These are phyloP conservation scores for Alternaria tenuissima DNA, from an alignment of 2,329 filamentous ascomycete genomes.

Conservation along the genomic window DNA sequence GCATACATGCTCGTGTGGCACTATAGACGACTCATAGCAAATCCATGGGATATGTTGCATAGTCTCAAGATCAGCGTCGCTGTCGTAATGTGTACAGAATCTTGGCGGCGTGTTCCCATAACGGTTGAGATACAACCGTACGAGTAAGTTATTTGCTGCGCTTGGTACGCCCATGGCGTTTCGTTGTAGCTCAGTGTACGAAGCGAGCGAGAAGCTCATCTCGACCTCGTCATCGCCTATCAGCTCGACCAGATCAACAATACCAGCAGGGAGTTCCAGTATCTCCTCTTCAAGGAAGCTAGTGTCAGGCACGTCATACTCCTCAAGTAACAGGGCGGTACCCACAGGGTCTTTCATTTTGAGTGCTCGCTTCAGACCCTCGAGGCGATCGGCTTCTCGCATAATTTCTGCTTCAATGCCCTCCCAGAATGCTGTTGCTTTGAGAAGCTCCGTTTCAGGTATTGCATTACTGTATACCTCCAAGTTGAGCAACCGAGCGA, in stretches of 20 bases:
- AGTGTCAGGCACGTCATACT: conserved; percentile 34
- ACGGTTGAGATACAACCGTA: conserved; percentile 33
- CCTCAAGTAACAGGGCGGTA: conserved; percentile 32
- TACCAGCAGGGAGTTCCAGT: conserved; percentile 26
- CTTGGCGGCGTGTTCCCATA: conserved; percentile 15
- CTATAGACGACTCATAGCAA: conserved; percentile 16
- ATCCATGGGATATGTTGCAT: conserved; percentile 31
- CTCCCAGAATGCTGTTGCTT: conserved; percentile 32
- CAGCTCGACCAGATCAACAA: conserved; percentile 38
- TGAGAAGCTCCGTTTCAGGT: conserved; percentile 22
- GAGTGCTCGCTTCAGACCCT: conserved; percentile 31
- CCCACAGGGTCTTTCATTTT: conserved; percentile 38
- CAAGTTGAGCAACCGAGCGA: conserved; percentile 34
- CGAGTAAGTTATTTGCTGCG: conserved; percentile 30
- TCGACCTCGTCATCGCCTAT: conserved; percentile 36
- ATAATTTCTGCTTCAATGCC: conserved; percentile 31
- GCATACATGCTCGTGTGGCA: conserved; percentile 32
- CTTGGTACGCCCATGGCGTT: conserved; percentile 34
- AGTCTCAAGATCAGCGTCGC: conserved; percentile 23
- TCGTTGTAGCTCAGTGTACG: conserved; percentile 35
- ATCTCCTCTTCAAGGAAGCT: conserved; percentile 42
- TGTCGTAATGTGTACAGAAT: conserved; percentile 44
- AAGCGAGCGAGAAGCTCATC: conserved; percentile 37
- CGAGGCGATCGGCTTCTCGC: conserved; percentile 34
- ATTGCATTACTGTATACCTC: conserved; percentile 9